Conservation (phyloP, 139 green algal species). For the Edaphochlamys debaryana region DNA sequence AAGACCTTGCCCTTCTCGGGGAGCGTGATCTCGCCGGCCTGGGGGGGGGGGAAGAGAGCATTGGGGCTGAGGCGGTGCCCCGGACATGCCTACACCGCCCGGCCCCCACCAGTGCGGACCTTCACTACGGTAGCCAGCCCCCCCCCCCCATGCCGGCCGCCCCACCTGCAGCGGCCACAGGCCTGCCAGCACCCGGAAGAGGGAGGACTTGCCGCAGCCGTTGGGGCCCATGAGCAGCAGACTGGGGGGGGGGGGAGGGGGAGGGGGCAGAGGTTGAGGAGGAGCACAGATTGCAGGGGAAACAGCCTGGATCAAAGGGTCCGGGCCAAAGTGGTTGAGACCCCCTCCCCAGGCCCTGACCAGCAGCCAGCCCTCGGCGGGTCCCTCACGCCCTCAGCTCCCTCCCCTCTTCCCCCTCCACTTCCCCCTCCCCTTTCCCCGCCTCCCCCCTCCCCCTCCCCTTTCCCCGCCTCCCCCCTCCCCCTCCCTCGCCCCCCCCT, state of each 20-base stretch:
- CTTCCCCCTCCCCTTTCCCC: not conserved
- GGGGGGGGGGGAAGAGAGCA: not conserved
- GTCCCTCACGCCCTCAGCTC: too few species aligned
- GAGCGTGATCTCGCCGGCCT: conserved; percentile 58
- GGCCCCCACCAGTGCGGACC: too few species aligned
- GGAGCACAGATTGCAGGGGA: not conserved
- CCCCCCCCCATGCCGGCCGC: not conserved
- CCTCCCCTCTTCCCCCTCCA: not conserved
- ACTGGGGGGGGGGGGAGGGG: conserved; percentile 23
- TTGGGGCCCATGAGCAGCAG: conserved; percentile 94
- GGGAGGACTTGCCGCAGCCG: conserved; percentile 86
- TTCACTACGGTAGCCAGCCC: too few species aligned
- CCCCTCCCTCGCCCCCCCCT: too few species aligned
- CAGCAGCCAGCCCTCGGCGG: too few species aligned
- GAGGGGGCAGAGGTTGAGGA: not conserved
- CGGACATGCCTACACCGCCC: too few species aligned
- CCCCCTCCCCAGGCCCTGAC: too few species aligned
- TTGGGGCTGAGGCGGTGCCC: too few species aligned
- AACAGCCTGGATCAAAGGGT: not conserved
- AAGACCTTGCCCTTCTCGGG: conserved; percentile 76
- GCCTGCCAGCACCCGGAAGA: conserved; percentile 86
- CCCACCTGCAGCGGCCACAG: conserved; percentile 88
- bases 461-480: too few species aligned
- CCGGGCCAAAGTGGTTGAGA: too few species aligned
- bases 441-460: too few species aligned